Evolutionary conservation across 2,329 filamentous ascomycete genomes (phyloP).

Genomic region (Trichophaea hybrida): DNA sequence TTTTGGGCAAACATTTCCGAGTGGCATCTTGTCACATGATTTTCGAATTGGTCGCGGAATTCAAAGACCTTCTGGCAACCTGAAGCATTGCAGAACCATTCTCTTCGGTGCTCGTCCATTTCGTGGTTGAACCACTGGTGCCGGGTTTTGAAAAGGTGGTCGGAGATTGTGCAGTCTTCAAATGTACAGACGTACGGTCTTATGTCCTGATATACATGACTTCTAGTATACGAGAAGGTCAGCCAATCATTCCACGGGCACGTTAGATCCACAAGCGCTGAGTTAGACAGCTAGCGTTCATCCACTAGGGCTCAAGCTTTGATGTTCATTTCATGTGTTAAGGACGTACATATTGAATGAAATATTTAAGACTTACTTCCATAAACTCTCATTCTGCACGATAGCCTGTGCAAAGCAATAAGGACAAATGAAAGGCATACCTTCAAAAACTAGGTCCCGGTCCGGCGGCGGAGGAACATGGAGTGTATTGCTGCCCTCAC

Average conservation of each 20-base stretch:
- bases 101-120: conserved; percentile 18
- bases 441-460: conserved; percentile 12
- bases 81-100: conserved; percentile 20
- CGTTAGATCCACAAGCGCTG: too few species aligned
- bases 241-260: not conserved
- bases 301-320: too few species aligned
- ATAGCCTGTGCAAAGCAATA: conserved; percentile 24
- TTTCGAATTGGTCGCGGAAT: not conserved
- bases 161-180: conserved; percentile 16
- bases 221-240: conserved; percentile 4
- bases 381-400: not conserved
- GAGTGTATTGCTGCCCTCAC: not conserved
- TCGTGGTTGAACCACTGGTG: conserved; percentile 24
- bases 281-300: too few species aligned
- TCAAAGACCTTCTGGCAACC: conserved; percentile 3
- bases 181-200: conserved; percentile 27
- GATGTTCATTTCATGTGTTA: not conserved
- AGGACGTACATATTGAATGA: too few species aligned
- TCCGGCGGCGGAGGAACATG: conserved; percentile 25
- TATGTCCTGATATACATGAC: conserved; percentile 28
- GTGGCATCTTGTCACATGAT: conserved; percentile 8
- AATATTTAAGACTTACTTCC: not conserved
- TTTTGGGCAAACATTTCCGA: not conserved
- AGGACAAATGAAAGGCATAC: conserved; percentile 29
- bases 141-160: conserved; percentile 19